phyloP scores from a whole-genome alignment of 768 basidiomycete species.

The Mycena floridula region DNA sequence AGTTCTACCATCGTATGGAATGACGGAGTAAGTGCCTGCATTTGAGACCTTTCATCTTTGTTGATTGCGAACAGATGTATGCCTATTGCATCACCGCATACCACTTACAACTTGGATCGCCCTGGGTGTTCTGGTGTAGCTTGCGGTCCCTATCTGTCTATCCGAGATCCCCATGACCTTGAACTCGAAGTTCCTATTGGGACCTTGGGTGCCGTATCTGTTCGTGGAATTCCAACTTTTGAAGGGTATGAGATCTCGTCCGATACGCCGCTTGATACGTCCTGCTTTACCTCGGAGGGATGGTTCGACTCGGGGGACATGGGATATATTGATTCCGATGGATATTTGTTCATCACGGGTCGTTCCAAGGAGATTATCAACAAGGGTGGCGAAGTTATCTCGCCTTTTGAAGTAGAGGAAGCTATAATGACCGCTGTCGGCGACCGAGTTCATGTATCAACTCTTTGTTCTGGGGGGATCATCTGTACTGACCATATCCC shows the following conservation, averaged over 20 bases:
- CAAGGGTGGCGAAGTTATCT: constrained; percentile 55
- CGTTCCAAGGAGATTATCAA: constrained; percentile 56
- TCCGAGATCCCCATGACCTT: constrained; percentile 28
- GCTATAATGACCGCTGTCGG: constrained; percentile 39
- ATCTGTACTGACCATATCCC: background rate
- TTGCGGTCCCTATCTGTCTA: constrained; percentile 39
- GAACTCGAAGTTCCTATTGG: constrained; percentile 31
- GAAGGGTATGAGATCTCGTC: constrained; percentile 41
- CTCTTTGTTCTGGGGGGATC: background rate
- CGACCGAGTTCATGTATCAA: constrained; percentile 28
- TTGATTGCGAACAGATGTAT: constrained; percentile 27
- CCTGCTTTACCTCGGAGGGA: constrained; percentile 39
- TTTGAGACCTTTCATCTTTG: background rate
- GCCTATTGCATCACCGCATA: constrained; percentile 41
- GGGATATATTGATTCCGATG: constrained; percentile 40
- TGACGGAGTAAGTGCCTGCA: constrained; percentile 37
- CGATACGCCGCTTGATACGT: constrained; percentile 37
- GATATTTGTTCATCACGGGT: constrained; percentile 46
- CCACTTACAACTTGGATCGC: constrained; percentile 37
- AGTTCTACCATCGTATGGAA: constrained; percentile 53
- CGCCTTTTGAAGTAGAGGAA: constrained; percentile 55
- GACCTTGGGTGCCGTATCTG: constrained; percentile 43
- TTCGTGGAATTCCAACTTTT: constrained; percentile 48
- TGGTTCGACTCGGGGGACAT: constrained; percentile 49
- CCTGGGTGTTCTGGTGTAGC: constrained; percentile 41